Evolutionary conservation across 306 rosid species (phyloP), one percentile per base, ranked within the genome.

Genomic region (Gillenia trifoliata): DNA sequence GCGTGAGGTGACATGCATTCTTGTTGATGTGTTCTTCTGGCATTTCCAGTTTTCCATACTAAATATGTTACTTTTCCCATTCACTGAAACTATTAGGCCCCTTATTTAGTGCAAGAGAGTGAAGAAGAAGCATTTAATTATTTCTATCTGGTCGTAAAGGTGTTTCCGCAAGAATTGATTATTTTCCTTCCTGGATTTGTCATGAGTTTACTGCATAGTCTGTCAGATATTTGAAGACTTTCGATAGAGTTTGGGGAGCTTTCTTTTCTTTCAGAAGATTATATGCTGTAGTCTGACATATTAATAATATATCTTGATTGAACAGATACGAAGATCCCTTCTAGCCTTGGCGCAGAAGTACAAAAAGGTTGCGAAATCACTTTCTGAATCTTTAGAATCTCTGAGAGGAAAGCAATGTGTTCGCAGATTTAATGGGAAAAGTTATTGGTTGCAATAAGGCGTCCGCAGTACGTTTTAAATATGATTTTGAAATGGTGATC

Each of bases 381-480:
- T 91, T 69, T 88, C 83, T 33, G 98, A 93, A 79, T 87, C 97
- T 28, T 74, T 89, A 76, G 91, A 79, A 79, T 93, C 98, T 80
- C 88, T 93, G 47, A 49, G n/a, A 83, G 69, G 81, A 85, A 78
- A 86, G 88, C 61, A 78, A 75, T 76, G 66, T 81, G 81, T 78
- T 91, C 28, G 52, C 71, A 28, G 96, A 88, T 40, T 81, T 89
- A 45, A 68, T 91, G 89, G 31, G 86, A 89, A 75, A 91, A 88
- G 75, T 79, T 91, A 67, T 79, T 88, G 72, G 79, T 86, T 72
- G 77, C 90, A 75, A 87, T 91, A 88, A 80, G 96, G 85, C 45
- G 75, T 91, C 76, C 91, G 97, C 62, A 88, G 97, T 91, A 81
- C 34, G 83, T 36, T 20, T 50, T 30, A 11, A 67, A 22, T 19